A percentile compares a stretch with the other conserved stretches of the same genome.
Evolutionary conservation across 2,329 filamentous ascomycete species (phyloP).

Genomic region (Sporothrix euskadiensis): DNA sequence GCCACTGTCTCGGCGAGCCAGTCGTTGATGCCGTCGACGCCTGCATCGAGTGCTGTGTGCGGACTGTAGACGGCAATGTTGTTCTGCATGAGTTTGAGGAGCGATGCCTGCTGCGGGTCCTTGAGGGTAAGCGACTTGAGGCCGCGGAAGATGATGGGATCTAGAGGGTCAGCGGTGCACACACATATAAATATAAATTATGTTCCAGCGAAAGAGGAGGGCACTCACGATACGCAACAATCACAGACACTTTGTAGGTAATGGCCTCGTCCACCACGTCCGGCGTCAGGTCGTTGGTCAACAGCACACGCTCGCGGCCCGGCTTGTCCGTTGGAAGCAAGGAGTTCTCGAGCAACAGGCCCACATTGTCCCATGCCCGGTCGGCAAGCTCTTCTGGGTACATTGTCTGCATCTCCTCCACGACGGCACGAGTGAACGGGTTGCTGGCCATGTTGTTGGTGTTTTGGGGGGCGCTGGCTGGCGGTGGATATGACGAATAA

Average conservation of each 20-base stretch:
- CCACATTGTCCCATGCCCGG: slow-evolving; percentile 94
- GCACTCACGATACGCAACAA: slow-evolving; percentile 81
- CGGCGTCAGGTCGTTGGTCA: slow-evolving; percentile 86
- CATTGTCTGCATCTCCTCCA: slow-evolving; percentile 11
- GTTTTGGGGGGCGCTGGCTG: neutral
- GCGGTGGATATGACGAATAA: neutral
- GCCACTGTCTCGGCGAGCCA: slow-evolving; percentile 87
- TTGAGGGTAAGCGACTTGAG: slow-evolving; percentile 83
- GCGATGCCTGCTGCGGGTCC: slow-evolving; percentile 82
- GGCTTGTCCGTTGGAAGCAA: slow-evolving; percentile 36
- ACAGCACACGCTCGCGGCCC: slow-evolving; percentile 47
- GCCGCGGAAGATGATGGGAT: slow-evolving; percentile 94
- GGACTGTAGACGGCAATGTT: slow-evolving; percentile 95
- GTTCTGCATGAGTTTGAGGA: slow-evolving; percentile 77
- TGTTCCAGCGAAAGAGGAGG: neutral
- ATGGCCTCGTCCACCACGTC: slow-evolving; percentile 91
- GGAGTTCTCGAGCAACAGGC: slow-evolving; percentile 61
- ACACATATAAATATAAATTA: no score
- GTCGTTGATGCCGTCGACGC: slow-evolving; percentile 80
- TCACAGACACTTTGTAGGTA: slow-evolving; percentile 68
- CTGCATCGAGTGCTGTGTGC: slow-evolving; percentile 91
- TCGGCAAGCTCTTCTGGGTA: slow-evolving; percentile 86
- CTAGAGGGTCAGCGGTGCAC: slow-evolving; percentile 39
- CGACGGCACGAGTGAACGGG: slow-evolving; percentile 5
- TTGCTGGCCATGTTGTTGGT: neutral